Evolutionary conservation across 208 protist species (phyloP), one percentile per base, ranked within the genome.

Genomic region (Trypanosoma vivax): DNA sequence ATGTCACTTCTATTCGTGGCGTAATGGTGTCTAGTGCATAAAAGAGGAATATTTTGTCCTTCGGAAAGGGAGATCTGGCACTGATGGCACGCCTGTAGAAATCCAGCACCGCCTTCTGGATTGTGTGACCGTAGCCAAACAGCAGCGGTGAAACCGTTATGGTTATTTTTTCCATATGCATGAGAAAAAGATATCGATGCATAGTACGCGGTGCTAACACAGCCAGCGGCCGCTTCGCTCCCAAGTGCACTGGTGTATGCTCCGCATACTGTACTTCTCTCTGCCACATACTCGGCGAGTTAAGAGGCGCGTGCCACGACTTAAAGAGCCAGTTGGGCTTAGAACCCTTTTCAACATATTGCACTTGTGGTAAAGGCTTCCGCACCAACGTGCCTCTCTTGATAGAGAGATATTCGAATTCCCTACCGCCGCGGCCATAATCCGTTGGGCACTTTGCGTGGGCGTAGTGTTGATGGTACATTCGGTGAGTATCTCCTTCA

Each of bases 301-400:
- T 73, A 18, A 92, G 65, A 3, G 88, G 76, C 52, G 83, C 85
- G 68, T 94, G 83, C 84, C 88, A 94, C 42, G 88, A 92, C 72
- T 94, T 94, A 63, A 89, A 94, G 27, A 92, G 56, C 84, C 88
- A 94, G 60, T 69, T 77, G 14, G 88, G 88, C 60, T 87, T 86
- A 25, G 83, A 81, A 13, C 59, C 65, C 13, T 60, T 52, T 28
- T 57, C 16, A n/a, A 87, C 79, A 54, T 94, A 94, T 69, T 94
- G 88, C 42, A 92, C 83, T 40, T 60, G 27, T 9, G 88, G 88
- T 25, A 94, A 51, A 42, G 88, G 88, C 62, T 92, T 91, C 55
- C 73, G 43, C 56, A 73, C 45, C n/a, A 92, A 57, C 55, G 78
- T 91, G 14, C 88, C 88, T 10, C 65, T 58, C 50, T 64, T 56